These are phyloP conservation scores for Isabelozyma pseudorhagii DNA, from an alignment of 805 yeast genomes.

Conservation along the genomic window DNA sequence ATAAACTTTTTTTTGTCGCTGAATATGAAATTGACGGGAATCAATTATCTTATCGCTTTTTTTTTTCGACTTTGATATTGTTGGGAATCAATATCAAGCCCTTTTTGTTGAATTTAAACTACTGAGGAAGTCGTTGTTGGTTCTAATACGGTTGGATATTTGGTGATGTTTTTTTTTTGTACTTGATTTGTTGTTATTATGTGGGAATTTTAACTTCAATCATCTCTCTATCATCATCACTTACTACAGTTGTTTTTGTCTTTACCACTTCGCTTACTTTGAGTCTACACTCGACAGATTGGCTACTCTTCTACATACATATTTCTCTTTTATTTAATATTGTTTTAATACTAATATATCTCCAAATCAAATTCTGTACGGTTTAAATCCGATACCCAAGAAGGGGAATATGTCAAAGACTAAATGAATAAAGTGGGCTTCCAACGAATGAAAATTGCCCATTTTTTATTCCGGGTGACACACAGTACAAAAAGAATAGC, in stretches of 20 bases:
- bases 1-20: background rate
- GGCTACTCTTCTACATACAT: background rate
- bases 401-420: background rate
- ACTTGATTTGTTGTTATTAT: background rate
- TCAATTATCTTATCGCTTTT: slow-evolving; percentile 6
- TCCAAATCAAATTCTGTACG: background rate
- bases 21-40: slow-evolving; percentile 12
- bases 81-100: background rate
- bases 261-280: background rate
- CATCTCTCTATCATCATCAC: background rate
- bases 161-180: background rate
- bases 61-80: slow-evolving; percentile 1
- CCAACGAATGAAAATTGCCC: background rate
- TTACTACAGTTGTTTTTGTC: background rate
- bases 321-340: background rate
- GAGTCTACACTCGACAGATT: background rate
- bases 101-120: background rate
- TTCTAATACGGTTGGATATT: background rate
- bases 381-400: background rate
- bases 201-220: slow-evolving; percentile 1
- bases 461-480: background rate
- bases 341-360: background rate
- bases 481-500: background rate
- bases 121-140: background rate
- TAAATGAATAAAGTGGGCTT: background rate